phyloP scores from a whole-genome alignment of 192 early-diverging fungal species.

The Coemansia sp. region DNA sequence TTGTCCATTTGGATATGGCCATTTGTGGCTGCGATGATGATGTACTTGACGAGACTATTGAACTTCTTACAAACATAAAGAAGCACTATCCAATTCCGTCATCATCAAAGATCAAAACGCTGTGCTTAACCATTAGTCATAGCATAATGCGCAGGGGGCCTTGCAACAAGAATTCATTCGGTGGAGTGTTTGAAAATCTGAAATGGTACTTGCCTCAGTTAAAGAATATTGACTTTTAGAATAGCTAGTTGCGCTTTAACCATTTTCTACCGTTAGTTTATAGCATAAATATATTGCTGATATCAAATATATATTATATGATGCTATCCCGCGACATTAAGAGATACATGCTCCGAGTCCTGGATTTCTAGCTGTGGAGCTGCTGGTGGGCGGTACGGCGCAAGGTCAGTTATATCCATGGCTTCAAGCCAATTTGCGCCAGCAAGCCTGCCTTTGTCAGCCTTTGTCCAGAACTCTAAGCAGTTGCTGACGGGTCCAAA shows the following conservation, averaged over 20 bases:
- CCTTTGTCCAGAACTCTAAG: slow-evolving; percentile 77
- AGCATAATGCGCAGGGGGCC: background rate
- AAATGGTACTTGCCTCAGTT: background rate
- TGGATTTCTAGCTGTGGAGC: slow-evolving; percentile 14
- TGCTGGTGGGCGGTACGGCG: slow-evolving; percentile 36
- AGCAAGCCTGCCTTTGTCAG: slow-evolving; percentile 58
- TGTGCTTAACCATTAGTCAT: too few relatives aligned
- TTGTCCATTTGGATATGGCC: background rate
- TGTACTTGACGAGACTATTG: background rate
- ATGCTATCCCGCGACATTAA: background rate
- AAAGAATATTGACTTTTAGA: background rate
- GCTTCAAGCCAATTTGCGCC: slow-evolving; percentile 62
- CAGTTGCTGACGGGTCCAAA: slow-evolving; percentile 80
- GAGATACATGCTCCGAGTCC: background rate
- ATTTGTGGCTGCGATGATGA: background rate
- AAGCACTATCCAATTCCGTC: too few relatives aligned
- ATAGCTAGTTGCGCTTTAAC: background rate
- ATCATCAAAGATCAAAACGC: too few relatives aligned
- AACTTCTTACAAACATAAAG: too few relatives aligned
- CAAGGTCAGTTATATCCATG: slow-evolving; percentile 41
- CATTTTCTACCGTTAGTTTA: background rate
- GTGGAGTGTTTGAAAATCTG: background rate
- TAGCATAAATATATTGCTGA: background rate
- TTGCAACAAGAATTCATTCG: too few relatives aligned
- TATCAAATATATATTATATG: background rate